These are phyloP conservation scores for Jasminum sambac DNA, from an alignment of 257 asterid species.

Conservation along the genomic window DNA sequence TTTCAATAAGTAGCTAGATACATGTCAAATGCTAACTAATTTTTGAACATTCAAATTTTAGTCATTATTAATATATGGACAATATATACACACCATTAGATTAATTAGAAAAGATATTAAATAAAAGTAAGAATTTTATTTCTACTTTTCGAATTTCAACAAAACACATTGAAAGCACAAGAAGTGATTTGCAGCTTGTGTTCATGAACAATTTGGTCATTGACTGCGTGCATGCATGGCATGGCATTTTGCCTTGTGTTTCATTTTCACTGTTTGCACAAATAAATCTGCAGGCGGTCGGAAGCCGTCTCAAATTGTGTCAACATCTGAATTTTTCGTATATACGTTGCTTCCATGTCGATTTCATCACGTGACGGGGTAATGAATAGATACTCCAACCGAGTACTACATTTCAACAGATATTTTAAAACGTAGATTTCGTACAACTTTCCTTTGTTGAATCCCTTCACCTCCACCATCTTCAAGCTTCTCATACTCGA, in stretches of 20 bases:
- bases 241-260: not conserved
- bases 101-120: no score
- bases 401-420: conserved; percentile 17
- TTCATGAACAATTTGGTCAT: no score
- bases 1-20: no score
- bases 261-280: not conserved
- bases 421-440: conserved; percentile 21
- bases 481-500: conserved; percentile 20
- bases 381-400: conserved; percentile 6
- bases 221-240: not conserved
- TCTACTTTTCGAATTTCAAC: no score
- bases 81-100: no score
- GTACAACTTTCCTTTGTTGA: conserved; percentile 26
- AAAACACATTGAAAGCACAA: no score
- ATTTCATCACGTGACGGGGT: conserved; percentile 8
- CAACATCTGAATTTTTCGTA: conserved; percentile 7
- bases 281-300: not conserved
- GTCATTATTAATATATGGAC: no score
- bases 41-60: no score
- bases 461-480: conserved; percentile 22
- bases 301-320: not conserved
- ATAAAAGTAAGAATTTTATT: no score
- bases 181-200: no score
- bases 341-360: conserved; percentile 15
- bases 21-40: no score